Conservation (phyloP, 2,329 filamentous ascomycete species). For the Bipolaris gigantea region DNA sequence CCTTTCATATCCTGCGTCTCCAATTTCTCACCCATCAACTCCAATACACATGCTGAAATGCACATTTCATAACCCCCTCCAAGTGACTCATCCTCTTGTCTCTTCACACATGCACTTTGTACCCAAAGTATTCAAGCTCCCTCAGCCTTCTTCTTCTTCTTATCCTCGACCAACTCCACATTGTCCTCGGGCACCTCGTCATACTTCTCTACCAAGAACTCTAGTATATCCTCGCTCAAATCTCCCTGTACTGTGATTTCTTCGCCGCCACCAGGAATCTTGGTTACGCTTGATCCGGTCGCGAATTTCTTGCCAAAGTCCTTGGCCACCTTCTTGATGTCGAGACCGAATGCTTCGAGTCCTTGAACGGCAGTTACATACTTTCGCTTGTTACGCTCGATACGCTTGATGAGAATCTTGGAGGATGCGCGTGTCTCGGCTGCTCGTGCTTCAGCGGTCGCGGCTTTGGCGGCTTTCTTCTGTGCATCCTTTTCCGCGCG, state of each 20-base stretch:
- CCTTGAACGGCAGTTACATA: slow-evolving; percentile 91
- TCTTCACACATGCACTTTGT: not conserved
- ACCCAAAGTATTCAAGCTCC: slow-evolving; percentile 12
- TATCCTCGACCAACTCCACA: slow-evolving; percentile 91
- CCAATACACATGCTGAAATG: slow-evolving; percentile 1
- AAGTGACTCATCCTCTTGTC: not conserved
- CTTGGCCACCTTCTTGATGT: slow-evolving; percentile 94
- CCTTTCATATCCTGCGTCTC: not conserved
- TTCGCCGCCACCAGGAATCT: slow-evolving; percentile 80
- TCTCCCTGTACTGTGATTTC: slow-evolving; percentile 98
- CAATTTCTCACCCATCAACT: not conserved
- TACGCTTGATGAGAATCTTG: slow-evolving; percentile 88
- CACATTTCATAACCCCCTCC: not conserved
- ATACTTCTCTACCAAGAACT: slow-evolving; percentile 88
- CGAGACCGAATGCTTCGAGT: slow-evolving; percentile 85
- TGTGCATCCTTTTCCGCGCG: slow-evolving; percentile 93
- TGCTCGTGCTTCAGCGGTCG: slow-evolving; percentile 80
- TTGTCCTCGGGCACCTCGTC: slow-evolving; percentile 92
- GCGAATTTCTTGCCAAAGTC: slow-evolving; percentile 99
- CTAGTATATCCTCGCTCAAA: slow-evolving; percentile 89
- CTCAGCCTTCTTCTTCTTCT: slow-evolving; percentile 74
- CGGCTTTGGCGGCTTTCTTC: slow-evolving; percentile 95
- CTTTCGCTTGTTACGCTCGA: slow-evolving; percentile 98
- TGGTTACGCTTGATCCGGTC: slow-evolving; percentile 89
- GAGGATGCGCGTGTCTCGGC: slow-evolving; percentile 80